These are phyloP conservation scores for Lentinula lateritia DNA, from an alignment of 768 basidiomycete genomes.

Conservation along the genomic window DNA sequence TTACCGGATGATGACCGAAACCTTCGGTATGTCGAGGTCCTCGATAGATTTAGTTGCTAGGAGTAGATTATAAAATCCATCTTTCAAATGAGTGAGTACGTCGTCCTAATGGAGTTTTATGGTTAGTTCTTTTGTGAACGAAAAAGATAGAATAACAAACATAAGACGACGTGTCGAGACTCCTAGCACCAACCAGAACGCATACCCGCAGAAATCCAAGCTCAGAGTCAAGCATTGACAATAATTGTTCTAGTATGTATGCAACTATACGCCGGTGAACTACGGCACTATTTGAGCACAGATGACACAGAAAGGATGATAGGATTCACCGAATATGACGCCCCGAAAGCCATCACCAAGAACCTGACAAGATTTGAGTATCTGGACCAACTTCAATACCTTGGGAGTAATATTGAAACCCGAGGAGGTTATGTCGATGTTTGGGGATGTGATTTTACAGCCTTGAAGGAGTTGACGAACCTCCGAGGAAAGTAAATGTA, in stretches of 20 bases:
- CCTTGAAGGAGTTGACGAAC: slow-evolving; percentile 36
- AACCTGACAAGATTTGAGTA: slow-evolving; percentile 48
- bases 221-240: slow-evolving; percentile 47
- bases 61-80: slow-evolving; percentile 59
- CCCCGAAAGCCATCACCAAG: slow-evolving; percentile 59
- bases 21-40: slow-evolving; percentile 55
- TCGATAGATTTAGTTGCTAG: slow-evolving; percentile 54
- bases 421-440: slow-evolving; percentile 46
- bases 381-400: slow-evolving; percentile 53
- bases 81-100: slow-evolving; percentile 41
- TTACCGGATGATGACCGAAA: slow-evolving; percentile 59
- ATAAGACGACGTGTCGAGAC: slow-evolving; percentile 14
- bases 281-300: slow-evolving; percentile 19
- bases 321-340: slow-evolving; percentile 52
- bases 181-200: slow-evolving; percentile 34
- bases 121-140: not conserved
- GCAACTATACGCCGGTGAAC: slow-evolving; percentile 52
- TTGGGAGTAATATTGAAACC: slow-evolving; percentile 69
- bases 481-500: not conserved
- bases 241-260: slow-evolving; percentile 50
- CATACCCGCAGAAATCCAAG: slow-evolving; percentile 52
- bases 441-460: slow-evolving; percentile 63
- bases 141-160: not conserved
- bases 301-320: not conserved
- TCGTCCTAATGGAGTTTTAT: slow-evolving; percentile 32